Evolutionary conservation across 2,329 filamentous ascomycete species (phyloP).

Genomic region (Coleophoma cylindrospora): DNA sequence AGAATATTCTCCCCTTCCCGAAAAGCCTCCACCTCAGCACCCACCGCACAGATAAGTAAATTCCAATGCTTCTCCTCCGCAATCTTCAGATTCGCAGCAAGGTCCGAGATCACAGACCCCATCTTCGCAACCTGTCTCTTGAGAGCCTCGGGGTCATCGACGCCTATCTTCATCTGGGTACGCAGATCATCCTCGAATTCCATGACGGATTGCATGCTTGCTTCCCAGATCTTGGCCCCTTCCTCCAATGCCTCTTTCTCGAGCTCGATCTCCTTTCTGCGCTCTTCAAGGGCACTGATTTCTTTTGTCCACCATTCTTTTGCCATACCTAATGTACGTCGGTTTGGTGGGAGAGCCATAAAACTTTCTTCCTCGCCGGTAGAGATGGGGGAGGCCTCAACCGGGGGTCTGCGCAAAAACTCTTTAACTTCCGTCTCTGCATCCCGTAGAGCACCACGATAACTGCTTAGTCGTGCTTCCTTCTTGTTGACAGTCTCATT

Average conservation of each 20-base stretch:
- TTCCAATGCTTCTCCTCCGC: conserved; percentile 66
- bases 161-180: conserved; percentile 42
- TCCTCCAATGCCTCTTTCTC: conserved; percentile 64
- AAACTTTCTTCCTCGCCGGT: conserved; percentile 37
- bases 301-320: conserved; percentile 67
- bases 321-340: conserved; percentile 66
- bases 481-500: conserved; percentile 58
- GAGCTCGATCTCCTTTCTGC: conserved; percentile 49
- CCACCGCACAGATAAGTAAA: conserved; percentile 68
- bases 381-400: conserved; percentile 14
- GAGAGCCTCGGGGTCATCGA: conserved; percentile 34
- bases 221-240: conserved; percentile 62
- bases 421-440: conserved; percentile 57
- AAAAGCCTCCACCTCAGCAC: conserved; percentile 67
- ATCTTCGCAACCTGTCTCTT: conserved; percentile 48
- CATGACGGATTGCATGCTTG: conserved; percentile 52
- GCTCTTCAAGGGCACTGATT: conserved; percentile 46
- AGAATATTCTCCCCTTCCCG: conserved; percentile 54
- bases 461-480: conserved; percentile 69
- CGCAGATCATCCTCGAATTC: conserved; percentile 62
- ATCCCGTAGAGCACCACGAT: conserved; percentile 60
- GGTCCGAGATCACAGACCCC: conserved; percentile 44
- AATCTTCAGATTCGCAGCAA: conserved; percentile 48
- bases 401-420: conserved; percentile 53
- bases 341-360: conserved; percentile 53